phyloP scores from a whole-genome alignment of 805 yeast genomes.

The Saccharomycopsis javanensis region DNA sequence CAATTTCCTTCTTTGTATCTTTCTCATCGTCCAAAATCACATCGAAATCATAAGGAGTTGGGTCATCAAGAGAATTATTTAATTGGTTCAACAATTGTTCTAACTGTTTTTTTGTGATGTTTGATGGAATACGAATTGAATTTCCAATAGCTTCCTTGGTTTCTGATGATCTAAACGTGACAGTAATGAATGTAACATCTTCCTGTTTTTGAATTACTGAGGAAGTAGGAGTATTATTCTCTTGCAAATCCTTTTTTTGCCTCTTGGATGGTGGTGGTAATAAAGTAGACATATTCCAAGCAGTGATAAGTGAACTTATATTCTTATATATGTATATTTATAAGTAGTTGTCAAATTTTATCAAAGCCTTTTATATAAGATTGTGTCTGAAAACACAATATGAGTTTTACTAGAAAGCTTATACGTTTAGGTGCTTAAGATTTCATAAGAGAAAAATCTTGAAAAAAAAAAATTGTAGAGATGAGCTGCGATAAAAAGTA shows the following conservation, averaged over 20 bases:
- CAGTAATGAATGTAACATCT: slow-evolving; percentile 78
- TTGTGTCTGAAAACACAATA: too few species aligned
- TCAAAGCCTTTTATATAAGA: too few species aligned
- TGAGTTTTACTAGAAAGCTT: too few species aligned
- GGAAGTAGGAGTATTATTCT: slow-evolving; percentile 36
- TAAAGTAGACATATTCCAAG: slow-evolving; percentile 91
- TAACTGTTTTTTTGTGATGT: slow-evolving; percentile 71
- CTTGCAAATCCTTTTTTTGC: slow-evolving; percentile 75
- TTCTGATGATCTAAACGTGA: slow-evolving; percentile 87
- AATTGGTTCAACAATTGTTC: slow-evolving; percentile 81
- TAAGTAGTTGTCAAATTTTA: too few species aligned
- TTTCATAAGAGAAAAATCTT: too few species aligned
- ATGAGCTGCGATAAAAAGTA: neutral
- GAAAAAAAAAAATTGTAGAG: neutral
- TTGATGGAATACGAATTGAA: slow-evolving; percentile 84
- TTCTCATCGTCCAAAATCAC: slow-evolving; percentile 38
- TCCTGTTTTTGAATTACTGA: slow-evolving; percentile 65
- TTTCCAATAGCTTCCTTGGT: slow-evolving; percentile 83
- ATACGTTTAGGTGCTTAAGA: too few species aligned
- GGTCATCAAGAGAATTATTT: slow-evolving; percentile 62
- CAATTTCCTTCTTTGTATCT: slow-evolving; percentile 46
- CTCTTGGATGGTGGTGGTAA: slow-evolving; percentile 91
- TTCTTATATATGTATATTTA: too few species aligned
- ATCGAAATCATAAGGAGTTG: slow-evolving; percentile 84
- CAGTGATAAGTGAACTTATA: too few species aligned